Base-by-base conservation (phyloP, 2,329 filamentous ascomycete species). In the Penicillium sp. region DNA sequence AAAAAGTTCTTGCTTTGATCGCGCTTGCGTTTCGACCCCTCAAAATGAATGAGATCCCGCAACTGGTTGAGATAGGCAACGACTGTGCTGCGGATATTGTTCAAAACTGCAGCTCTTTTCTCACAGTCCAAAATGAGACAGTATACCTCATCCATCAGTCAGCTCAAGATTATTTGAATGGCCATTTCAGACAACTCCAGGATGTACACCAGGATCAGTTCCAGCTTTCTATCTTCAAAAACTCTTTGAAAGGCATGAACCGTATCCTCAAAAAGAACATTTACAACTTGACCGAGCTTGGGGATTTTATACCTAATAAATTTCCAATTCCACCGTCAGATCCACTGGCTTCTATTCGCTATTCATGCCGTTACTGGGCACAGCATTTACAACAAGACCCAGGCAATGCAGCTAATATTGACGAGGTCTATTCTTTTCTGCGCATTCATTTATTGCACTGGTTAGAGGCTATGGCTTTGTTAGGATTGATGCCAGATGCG, bases 21-120 rank as follows among this genome's bases (percentile, higher is more conserved):
- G 60, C 64, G 2, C 54, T 65, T 5, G 65, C 66, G 3, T 74
- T 70, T 47, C 71, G 70, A 1, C 77, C 77, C 5, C 57, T 79
- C 21, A 63, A 55, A 0, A 14, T 79, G 1, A 7, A 58, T 0
- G 74, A 80, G 57, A 52, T 78, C n/a, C 1, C 23, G 47, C 14
- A 55, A 18, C 14, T 40, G 16, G 35, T 16, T 3, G 4, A 18
- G 4, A 5, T 40, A 18, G 3, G 12, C 2, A 6, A 3, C 5
- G 16, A 18, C 4, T 3, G 3, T 2, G 35, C 11, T n/a, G 5
- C 16, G 18, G 12, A 66, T 14, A 55, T 64, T 18, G 57, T 69
- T 16, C 47, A 30, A 5, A 47, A 60, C 16, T 68, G 65, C 57
- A 64, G 65, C 38, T 68, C 65, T 12, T 67, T 68, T 42, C 46